Base-by-base conservation (phyloP, 148 eudicot species). In the Fagopyrum homotropicum region DNA sequence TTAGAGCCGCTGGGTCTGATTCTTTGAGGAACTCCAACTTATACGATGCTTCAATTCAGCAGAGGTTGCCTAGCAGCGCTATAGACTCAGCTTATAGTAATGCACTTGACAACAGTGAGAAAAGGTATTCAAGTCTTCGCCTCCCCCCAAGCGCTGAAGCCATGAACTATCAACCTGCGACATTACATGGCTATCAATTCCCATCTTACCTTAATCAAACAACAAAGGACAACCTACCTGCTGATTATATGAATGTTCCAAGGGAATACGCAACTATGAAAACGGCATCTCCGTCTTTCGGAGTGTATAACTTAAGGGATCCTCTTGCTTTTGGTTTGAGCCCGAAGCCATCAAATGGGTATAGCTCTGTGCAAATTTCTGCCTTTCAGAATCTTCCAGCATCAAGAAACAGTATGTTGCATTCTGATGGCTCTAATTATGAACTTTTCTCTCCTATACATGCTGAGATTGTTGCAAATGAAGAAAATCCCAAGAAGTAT, bases 181-280 rank as follows among this genome's bases (percentile, higher is more conserved):
- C 98, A 14, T 72, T 95, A 47, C 98, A 92, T 76, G 99, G 99
- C 55, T 89, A 89, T 81, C 87, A 90, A 56, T 1, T 89, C 66
- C 79, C 87, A 3, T 82, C 92, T 46, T 84, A 88, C 81, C 68
- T 85, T 19, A 83, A 81, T 73, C 86, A 82, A 72, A 72, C 85
- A 73, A 83, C 87, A 59, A 87, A 81, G 80, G 93, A 86, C 80
- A 80, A 78, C 69, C 40, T 35, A 35, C 76, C 83, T 63, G 87
- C 84, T 63, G 87, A 81, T 77, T 85, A 80, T 79, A 64, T 78
- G 51, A 81, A 79, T 64, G 81, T 83, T 51, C 86, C 86, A 77
- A 70, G 83, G 46, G 92, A 88, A 72, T 64, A 83, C 26, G 44
- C 60, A 70, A 72, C 82, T 75, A 85, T 80, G 45, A 84, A 83